A percentile compares a stretch with the other conserved stretches of the same genome.
Evolutionary conservation across 2,329 filamentous ascomycete species (phyloP).

Genomic region (Leptographium lundbergii): DNA sequence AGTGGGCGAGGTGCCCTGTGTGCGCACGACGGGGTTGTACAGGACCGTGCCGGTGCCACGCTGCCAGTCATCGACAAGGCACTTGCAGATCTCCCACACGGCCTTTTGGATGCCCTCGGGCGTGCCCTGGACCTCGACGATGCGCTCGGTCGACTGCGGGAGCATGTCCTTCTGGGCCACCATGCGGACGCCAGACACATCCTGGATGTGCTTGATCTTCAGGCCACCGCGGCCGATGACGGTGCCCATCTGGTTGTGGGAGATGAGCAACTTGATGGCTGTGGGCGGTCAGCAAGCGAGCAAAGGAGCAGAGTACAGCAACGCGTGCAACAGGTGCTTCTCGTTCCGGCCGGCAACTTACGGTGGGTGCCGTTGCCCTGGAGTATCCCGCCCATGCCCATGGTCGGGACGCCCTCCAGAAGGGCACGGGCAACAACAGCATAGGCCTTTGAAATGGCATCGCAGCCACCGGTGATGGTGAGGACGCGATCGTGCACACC

Average conservation of each 20-base stretch:
- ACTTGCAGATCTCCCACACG: conserved; percentile 98
- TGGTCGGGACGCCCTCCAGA: conserved; percentile 81
- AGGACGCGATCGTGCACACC: conserved; percentile 95
- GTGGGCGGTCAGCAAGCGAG: conserved; percentile 1
- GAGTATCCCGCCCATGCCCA: conserved; percentile 91
- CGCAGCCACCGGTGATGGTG: conserved; percentile 83
- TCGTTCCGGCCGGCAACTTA: conserved; percentile 36
- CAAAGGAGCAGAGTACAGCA: too few species aligned
- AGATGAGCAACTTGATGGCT: conserved; percentile 97
- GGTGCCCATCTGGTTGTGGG: conserved; percentile 99
- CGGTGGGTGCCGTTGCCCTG: conserved; percentile 85
- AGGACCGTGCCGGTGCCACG: conserved; percentile 92
- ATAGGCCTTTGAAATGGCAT: conserved; percentile 84
- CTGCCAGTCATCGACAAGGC: conserved; percentile 94
- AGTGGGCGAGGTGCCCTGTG: conserved; percentile 47
- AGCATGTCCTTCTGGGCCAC: conserved; percentile 99
- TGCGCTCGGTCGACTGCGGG: conserved; percentile 93
- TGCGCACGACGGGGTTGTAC: conserved; percentile 92
- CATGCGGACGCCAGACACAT: conserved; percentile 94
- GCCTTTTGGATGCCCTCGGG: conserved; percentile 93
- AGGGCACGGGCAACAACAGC: conserved; percentile 83
- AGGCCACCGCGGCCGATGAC: conserved; percentile 94
- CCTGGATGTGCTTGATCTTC: conserved; percentile 99
- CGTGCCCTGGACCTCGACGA: conserved; percentile 91
- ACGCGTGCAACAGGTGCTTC: too few species aligned